Base-by-base conservation (phyloP, 1,284 basidiomycete species). In the Ganoderma sinense region DNA sequence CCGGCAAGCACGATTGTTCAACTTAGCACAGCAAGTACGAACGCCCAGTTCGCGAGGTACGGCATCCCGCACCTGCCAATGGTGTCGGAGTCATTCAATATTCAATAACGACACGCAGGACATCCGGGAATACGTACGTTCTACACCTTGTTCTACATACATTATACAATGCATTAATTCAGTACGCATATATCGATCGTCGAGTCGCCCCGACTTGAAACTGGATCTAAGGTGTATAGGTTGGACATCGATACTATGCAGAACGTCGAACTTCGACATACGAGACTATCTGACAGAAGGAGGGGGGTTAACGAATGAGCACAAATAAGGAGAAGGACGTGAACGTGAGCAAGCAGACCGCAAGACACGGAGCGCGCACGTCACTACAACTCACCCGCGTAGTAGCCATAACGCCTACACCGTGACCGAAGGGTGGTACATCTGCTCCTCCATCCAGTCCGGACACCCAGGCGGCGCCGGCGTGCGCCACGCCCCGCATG, bases 351-450 rank as follows among this genome's bases (percentile, higher is more conserved):
- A 14, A 51, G 26, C 23, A 26, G 11, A 26, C 23, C 13, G 11
- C 5, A 26, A 51, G 23, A 14, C n/a, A 11, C 26, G 48, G 13
- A 51, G 23, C 11, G 26, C 10, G 26, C 36, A 36, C 36, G 3
- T 8, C 36, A 26, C 48, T 4, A 13, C 23, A 26, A 23, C 48
- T 26, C 23, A 26, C 48, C 48, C 48, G 23, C 23, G 23, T 11
- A 41, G 23, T 11, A 41, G 13, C 29, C 45, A 20, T 23, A 33
- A 56, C 16, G 6, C 53, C 29, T 56, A 56, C 31, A 33, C 26
- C 7, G 29, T 56, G 53, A 56, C 11, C 53, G 53, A 56, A 56
- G 53, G 53, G 31, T 56, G 53, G 53, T 56, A 56, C 53, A 56
- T 56, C 29, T 56, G 53, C 16, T 33, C 31, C 53, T 31, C 53